Evolutionary conservation across 768 basidiomycete species (phyloP).

Genomic region (Heimioporus sp.): DNA sequence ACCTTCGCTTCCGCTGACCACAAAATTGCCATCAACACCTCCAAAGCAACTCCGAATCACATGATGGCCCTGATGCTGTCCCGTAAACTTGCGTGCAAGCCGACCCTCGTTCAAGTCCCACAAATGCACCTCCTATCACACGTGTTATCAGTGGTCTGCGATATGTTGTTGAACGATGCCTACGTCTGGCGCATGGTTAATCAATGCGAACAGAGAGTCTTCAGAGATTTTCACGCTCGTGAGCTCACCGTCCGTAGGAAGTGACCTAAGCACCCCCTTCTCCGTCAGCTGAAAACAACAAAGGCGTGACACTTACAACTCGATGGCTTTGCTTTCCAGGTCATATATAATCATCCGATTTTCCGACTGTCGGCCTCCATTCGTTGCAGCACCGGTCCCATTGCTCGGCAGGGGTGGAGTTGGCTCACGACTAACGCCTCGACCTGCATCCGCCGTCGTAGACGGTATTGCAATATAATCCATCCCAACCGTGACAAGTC

Average conservation of each 20-base stretch:
- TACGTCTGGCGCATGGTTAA: conserved; percentile 87
- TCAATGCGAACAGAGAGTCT: conserved; percentile 83
- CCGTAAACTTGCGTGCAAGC: conserved; percentile 77
- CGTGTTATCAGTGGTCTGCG: conserved; percentile 4
- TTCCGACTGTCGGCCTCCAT: conserved; percentile 39
- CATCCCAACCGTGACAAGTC: conserved; percentile 85
- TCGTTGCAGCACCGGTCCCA: conserved; percentile 34
- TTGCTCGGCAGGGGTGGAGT: conserved; percentile 30
- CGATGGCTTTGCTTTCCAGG: conserved; percentile 60
- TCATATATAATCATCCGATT: conserved; percentile 78
- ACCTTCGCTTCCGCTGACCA: conserved; percentile 97
- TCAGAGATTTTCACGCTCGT: conserved; percentile 85
- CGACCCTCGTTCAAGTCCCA: conserved; percentile 75
- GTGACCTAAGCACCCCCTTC: conserved; percentile 44
- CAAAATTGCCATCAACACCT: conserved; percentile 81
- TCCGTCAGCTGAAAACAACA: conserved; percentile 8
- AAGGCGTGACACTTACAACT: conserved; percentile 53
- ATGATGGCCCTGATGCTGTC: conserved; percentile 80
- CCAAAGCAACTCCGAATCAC: conserved; percentile 95
- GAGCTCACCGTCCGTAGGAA: conserved; percentile 71
- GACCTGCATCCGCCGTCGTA: conserved; percentile 15
- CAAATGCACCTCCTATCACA: conserved; percentile 77
- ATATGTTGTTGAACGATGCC: conserved; percentile 28
- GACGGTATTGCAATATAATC: conserved; percentile 34
- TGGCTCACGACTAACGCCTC: conserved; percentile 35